A percentile compares a stretch with the other conserved stretches of the same genome.
phyloP scores from a whole-genome alignment of 768 basidiomycete species.

The Amanita jacksonii region DNA sequence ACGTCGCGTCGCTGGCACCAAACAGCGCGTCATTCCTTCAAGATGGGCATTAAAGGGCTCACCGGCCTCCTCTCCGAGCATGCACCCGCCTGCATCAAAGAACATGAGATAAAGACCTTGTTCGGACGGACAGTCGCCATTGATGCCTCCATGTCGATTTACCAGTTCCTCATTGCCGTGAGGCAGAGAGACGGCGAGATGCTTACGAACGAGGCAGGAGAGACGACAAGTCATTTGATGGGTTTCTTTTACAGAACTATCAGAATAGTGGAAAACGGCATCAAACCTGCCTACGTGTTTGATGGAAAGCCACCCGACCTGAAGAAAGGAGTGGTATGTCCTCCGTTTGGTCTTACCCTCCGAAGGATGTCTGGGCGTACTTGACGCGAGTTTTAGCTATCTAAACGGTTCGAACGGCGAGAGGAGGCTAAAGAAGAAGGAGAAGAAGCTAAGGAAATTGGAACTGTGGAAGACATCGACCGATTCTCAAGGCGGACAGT shows the following conservation, averaged over 20 bases:
- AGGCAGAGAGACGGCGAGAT: conserved; percentile 94
- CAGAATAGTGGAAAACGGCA: conserved; percentile 96
- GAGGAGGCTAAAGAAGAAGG: conserved; percentile 92
- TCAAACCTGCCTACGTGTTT: conserved; percentile 97
- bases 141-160: conserved; percentile 96
- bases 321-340: conserved; percentile 90
- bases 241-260: conserved; percentile 98
- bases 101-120: conserved; percentile 93
- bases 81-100: conserved; percentile 81
- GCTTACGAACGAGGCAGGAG: conserved; percentile 94
- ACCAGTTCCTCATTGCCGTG: conserved; percentile 97
- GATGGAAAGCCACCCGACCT: conserved; percentile 97
- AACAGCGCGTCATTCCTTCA: conserved; percentile 8
- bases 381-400: conserved; percentile 47
- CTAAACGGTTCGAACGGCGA: conserved; percentile 86
- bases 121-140: conserved; percentile 98
- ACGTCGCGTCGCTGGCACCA: neutral
- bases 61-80: conserved; percentile 84
- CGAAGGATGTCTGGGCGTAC: neutral
- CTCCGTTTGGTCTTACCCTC: conserved; percentile 1
- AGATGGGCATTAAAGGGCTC: conserved; percentile 93
- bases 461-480: conserved; percentile 90
- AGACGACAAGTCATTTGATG: conserved; percentile 98
- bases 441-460: conserved; percentile 94
- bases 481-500: conserved; percentile 85